Base-by-base conservation (phyloP, 2,329 filamentous ascomycete species). In the Hypoxylon sp. region DNA sequence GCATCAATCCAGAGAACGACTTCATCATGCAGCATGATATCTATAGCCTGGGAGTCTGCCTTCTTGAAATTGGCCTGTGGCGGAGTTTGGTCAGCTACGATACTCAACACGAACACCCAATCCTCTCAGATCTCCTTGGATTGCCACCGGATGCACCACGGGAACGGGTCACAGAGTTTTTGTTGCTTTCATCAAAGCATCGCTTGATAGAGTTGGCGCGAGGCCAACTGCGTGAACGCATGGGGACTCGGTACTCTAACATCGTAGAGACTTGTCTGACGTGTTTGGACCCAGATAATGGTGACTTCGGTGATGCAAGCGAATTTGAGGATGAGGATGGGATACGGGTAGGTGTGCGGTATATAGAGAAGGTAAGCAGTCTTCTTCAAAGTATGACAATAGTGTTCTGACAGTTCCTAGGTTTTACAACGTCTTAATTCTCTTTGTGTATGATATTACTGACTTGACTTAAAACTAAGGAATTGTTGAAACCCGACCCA, bases 61-160 rank as follows among this genome's bases (percentile, higher is more conserved):
- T 85, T 0, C 69, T 85, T 0, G 82, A 85, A 68, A 78, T 85
- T 11, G 82, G 81, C 0, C 64, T 85, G 6, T 83, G 79, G 79
- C 50, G 70, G 6, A 76, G 73, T 0, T 70, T 71, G 39, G 57
- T 72, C 5, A 46, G 37, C 44, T 60, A 66, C 19, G 37, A 41
- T 4, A 15, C 3, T 11, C 32, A 41, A 6, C 3, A 17, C 10
- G 3, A 4, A 3, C 5, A n/a, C 3, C 5, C 17, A 15, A 15
- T 41, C 2, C 32, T 17, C 13, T 19, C 24, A 44, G n/a, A 24
- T 44, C 7, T 32, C 11, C 73, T 0, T 51, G 65, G 32, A 20
- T 59, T 8, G 11, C 1, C 4, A 20, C 17, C 37, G 7, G 5
- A 7, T 4, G 5, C 11, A 13, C 17, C 37, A 41, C 5, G 10